Base-by-base conservation (phyloP, 768 basidiomycete genomes). In the Leccinum uliginosum region DNA sequence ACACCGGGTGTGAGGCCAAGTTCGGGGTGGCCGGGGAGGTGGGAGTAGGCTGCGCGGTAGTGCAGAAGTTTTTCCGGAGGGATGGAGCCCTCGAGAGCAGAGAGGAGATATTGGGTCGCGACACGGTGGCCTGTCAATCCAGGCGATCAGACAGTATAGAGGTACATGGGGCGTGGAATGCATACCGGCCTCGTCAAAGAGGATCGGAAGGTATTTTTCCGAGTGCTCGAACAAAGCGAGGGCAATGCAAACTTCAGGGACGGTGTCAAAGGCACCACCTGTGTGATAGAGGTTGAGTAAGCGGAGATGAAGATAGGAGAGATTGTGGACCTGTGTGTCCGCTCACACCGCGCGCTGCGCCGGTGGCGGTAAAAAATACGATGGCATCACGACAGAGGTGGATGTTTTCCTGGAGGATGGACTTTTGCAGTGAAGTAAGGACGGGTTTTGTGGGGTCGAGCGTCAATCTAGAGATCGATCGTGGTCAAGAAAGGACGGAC, bases 1-100 rank as follows among this genome's bases (percentile, higher is more conserved):
- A 94, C 83, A 27, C 92, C 92, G n/a, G 92, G 92, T 0, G 92
- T 93, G 57, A 93, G 77, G 23, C 92, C 92, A 7, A 93, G 78
- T 73, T 93, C 92, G 14, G 92, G 92, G 66, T 94, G 92, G 14
- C 91, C 92, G 3, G 92, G 92, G 32, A 94, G 85, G 65, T 88
- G 87, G 32, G 90, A 87, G 72, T 92, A 81, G 56, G 92, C 92
- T 66, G 84, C 87, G 51, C 92, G 88, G 72, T 94, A 94, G 67
- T 87, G 86, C 4, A 94, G 73, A 48, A 94, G 83, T 35, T 93
- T 89, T 64, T 89, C 88, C 2, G 80, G 74, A 11, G 89, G 83
- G 32, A 93, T 55, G 24, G 82, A 68, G 0, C 90, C 90, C 32
- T 91, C 84, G 12, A 93, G 77, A 0, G 87, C 91, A 32, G 91